These are phyloP conservation scores for Globisporangium echinulatum DNA, from an alignment of 352 stramenopile species.

Conservation along the genomic window DNA sequence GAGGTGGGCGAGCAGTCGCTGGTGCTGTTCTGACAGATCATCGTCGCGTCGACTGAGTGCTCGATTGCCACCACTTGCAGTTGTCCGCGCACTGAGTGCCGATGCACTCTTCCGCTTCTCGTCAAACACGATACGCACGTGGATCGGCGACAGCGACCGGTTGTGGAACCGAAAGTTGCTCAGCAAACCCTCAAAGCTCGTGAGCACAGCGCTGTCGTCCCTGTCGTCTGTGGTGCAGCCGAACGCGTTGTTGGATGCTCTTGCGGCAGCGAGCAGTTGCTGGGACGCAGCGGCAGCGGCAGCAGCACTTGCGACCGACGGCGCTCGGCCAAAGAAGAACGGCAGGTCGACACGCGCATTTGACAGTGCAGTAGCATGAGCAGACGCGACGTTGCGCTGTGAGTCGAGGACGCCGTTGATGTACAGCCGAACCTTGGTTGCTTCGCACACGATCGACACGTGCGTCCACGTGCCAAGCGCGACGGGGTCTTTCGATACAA, in stretches of 20 bases:
- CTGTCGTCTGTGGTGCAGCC: too few relatives aligned
- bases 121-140: slow-evolving; percentile 89
- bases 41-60: too few relatives aligned
- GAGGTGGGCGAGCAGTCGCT: slow-evolving; percentile 22
- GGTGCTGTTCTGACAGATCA: not conserved
- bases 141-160: slow-evolving; percentile 86
- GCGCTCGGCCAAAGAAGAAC: slow-evolving; percentile 45
- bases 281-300: not conserved
- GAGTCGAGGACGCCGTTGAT: slow-evolving; percentile 86
- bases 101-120: slow-evolving; percentile 32
- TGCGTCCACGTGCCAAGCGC: slow-evolving; percentile 71
- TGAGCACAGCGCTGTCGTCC: slow-evolving; percentile 5
- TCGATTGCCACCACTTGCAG: too few relatives aligned
- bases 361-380: slow-evolving; percentile 22
- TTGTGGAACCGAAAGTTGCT: slow-evolving; percentile 87
- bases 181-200: slow-evolving; percentile 79
- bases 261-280: not conserved
- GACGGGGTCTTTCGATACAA: slow-evolving; percentile 75
- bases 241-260: not conserved
- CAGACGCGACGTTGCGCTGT: slow-evolving; percentile 53
- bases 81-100: too few relatives aligned
- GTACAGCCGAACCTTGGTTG: slow-evolving; percentile 84
- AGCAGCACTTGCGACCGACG: not conserved
- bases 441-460: slow-evolving; percentile 82
- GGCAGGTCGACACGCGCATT: slow-evolving; percentile 33